Evolutionary conservation across 2,329 filamentous ascomycete species (phyloP), one percentile per base, ranked within the genome.

Genomic region (Periconia sp.): DNA sequence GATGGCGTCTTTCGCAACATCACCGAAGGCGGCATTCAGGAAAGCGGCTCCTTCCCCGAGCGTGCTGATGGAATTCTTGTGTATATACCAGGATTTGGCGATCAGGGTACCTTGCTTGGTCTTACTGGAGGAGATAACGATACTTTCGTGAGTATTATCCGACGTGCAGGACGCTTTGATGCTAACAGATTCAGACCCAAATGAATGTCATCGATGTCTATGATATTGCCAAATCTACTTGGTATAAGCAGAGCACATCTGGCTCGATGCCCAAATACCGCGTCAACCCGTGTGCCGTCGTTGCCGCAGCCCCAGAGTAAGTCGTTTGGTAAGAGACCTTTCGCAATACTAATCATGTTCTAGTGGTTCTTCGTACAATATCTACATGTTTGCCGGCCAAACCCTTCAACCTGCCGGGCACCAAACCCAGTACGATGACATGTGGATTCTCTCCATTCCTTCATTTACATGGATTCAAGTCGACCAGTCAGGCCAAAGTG

Each of bases 121-220:
- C 73, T 95, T 0, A 89, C 88, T 5, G 90, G 90, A 10, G 89
- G 89, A 2, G 81, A 84, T 71, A 78, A 82, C 59, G 71, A 75
- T 18, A 81, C 83, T 16, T 91, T 89, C 57, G 83, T 85, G 56
- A 71, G 75, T 64, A 19, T 15, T 10, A 21, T 29, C 5, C 9
- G 10, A 5, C 2, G 15, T 28, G 3, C 3, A 16, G 36, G 2
- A 12, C 16, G 16, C 11, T 6, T 12, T 5, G 4, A 23, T 31
- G 15, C 55, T 61, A 43, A 61, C 29, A 3, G 12, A 12, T 3
- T 5, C 35, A 79, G 77, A 81, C 79, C 0, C 75, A 78, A 12
- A 91, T 92, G 73, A 90, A 84, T 35, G 78, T 81, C 12, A 85
- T 92, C 26, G 86, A 92, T 53, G 82, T 92, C n/a, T 94, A 89